Evolutionary conservation across 495 filamentous ascomycete species (phyloP).

Genomic region (Penicillium goetzii): DNA sequence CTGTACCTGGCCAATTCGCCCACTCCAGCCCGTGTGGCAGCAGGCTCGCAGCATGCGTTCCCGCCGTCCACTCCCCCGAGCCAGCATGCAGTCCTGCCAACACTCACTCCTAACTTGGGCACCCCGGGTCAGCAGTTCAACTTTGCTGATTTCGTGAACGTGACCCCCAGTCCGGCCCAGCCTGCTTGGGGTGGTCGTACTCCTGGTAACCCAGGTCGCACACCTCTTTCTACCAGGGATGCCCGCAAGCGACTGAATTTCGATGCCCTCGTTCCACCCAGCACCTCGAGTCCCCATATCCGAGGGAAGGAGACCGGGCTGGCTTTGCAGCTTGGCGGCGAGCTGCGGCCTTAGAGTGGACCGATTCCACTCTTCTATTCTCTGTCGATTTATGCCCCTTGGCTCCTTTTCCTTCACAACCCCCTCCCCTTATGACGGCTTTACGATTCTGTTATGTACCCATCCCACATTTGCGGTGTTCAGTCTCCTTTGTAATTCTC

Average conservation of each 20-base stretch:
- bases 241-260: conserved; percentile 68
- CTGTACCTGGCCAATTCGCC: conserved; percentile 93
- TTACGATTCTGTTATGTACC: conserved; percentile 44
- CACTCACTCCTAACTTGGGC: conserved; percentile 64
- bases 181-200: conserved; percentile 72
- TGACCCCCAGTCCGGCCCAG: conserved; percentile 93
- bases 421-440: conserved; percentile 25
- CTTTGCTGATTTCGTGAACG: conserved; percentile 95
- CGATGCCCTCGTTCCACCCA: conserved; percentile 63
- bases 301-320: conserved; percentile 38
- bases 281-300: conserved; percentile 38
- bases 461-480: conserved; percentile 30
- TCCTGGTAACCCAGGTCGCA: conserved; percentile 57
- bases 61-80: conserved; percentile 89
- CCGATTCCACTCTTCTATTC: conserved; percentile 23
- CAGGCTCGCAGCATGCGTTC: conserved; percentile 52
- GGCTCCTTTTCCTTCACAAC: conserved; percentile 12
- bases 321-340: conserved; percentile 49
- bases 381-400: conserved; percentile 24
- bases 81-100: conserved; percentile 66
- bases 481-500: conserved; percentile 28
- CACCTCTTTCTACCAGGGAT: conserved; percentile 60
- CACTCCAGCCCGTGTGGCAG: conserved; percentile 66
- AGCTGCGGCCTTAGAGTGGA: conserved; percentile 41
- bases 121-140: conserved; percentile 76